These are phyloP conservation scores for Globisporangium cederbergense DNA, from an alignment of 352 stramenopile genomes.

Conservation along the genomic window DNA sequence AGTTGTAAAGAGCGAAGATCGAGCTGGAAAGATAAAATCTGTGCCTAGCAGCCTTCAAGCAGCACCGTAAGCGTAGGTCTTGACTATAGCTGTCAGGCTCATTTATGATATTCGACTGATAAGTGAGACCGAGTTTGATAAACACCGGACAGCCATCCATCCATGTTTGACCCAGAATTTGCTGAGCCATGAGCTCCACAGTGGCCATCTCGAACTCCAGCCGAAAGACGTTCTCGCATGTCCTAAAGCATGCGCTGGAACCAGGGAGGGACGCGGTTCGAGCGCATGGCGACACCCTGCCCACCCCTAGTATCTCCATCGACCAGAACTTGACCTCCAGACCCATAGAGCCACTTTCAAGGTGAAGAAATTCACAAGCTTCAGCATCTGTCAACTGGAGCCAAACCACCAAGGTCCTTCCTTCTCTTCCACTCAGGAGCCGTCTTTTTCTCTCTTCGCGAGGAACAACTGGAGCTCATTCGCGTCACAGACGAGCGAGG, in stretches of 20 bases:
- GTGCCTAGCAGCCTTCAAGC: neutral
- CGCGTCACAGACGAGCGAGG: no score
- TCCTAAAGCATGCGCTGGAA: neutral
- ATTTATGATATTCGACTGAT: neutral
- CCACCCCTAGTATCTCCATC: no score
- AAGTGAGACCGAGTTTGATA: neutral
- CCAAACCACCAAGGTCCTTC: no score
- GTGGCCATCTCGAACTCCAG: neutral
- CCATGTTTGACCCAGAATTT: neutral
- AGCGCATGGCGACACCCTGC: no score
- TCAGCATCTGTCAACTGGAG: no score
- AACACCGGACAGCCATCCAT: no score
- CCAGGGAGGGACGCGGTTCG: neutral
- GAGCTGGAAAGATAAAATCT: neutral
- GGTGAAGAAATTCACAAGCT: no score
- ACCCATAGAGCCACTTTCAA: no score
- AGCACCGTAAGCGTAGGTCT: neutral
- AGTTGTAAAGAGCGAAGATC: slow-evolving; percentile 83
- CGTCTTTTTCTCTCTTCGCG: no score
- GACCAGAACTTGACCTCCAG: no score
- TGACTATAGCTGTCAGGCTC: neutral
- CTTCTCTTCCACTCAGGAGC: no score
- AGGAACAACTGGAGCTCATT: no score
- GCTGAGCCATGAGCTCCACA: neutral
- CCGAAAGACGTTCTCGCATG: neutral